Conservation (phyloP, 2,329 filamentous ascomycete genomes). For the Tolypocladium album region DNA sequence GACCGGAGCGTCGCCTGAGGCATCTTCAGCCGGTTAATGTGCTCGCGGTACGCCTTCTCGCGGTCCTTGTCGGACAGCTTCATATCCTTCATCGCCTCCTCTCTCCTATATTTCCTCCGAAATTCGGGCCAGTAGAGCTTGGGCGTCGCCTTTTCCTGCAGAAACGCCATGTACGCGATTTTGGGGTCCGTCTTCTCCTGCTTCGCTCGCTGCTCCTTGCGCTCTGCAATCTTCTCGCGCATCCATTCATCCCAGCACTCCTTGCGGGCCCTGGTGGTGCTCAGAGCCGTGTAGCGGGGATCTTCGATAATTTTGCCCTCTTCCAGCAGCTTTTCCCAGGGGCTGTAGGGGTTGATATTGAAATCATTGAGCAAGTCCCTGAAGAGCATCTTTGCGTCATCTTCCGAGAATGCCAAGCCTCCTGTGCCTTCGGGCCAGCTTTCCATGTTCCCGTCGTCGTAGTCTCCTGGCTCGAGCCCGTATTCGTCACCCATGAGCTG, state of each 20-base stretch:
- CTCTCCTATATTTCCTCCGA: slow-evolving; percentile 78
- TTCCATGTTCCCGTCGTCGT: slow-evolving; percentile 52
- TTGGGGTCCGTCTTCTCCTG: slow-evolving; percentile 75
- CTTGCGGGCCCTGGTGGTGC: slow-evolving; percentile 69
- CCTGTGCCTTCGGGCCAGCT: slow-evolving; percentile 62
- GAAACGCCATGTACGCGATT: slow-evolving; percentile 70
- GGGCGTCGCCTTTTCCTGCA: slow-evolving; percentile 72
- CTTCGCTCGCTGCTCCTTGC: slow-evolving; percentile 62
- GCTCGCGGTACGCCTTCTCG: slow-evolving; percentile 70
- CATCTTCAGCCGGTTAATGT: slow-evolving; percentile 56
- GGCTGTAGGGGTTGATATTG: slow-evolving; percentile 72
- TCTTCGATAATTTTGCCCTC: slow-evolving; percentile 77
- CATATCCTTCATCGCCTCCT: slow-evolving; percentile 66
- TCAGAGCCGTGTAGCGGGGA: slow-evolving; percentile 71
- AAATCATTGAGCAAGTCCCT: slow-evolving; percentile 78
- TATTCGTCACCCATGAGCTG: slow-evolving; percentile 84
- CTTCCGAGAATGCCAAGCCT: slow-evolving; percentile 58
- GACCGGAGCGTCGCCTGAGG: slow-evolving; percentile 55
- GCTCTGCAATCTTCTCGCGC: slow-evolving; percentile 59
- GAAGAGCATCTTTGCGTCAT: slow-evolving; percentile 70
- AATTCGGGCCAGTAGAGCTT: slow-evolving; percentile 99
- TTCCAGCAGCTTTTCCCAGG: slow-evolving; percentile 85
- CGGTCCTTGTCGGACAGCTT: slow-evolving; percentile 64
- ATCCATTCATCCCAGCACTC: slow-evolving; percentile 83
- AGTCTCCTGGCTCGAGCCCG: slow-evolving; percentile 65